phyloP scores from a whole-genome alignment of 2,329 filamentous ascomycete genomes.

The Trichoderma brevicompactum region DNA sequence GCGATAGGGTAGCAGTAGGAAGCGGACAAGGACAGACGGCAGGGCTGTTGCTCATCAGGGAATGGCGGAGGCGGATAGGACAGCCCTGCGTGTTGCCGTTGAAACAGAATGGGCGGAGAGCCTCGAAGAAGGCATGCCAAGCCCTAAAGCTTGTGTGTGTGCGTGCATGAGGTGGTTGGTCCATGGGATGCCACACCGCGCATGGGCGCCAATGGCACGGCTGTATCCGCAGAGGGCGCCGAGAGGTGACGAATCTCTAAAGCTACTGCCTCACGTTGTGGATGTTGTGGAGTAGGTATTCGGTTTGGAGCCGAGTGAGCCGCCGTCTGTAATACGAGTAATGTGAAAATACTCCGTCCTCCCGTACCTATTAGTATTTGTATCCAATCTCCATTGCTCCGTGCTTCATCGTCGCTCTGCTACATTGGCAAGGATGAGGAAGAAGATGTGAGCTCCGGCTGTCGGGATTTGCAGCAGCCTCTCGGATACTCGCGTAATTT shows the following conservation, averaged over 20 bases:
- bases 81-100: conserved; percentile 37
- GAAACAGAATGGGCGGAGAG: conserved; percentile 12
- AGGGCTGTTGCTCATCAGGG: not conserved
- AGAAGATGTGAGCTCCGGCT: not conserved
- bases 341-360: conserved; percentile 15
- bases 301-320: conserved; percentile 47
- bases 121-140: conserved; percentile 27
- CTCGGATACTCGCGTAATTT: not conserved
- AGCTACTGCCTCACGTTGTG: conserved; percentile 18
- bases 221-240: conserved; percentile 41
- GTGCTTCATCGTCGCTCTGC: conserved; percentile 1
- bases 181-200: conserved; percentile 37
- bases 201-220: conserved; percentile 43
- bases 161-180: conserved; percentile 34
- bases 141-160: conserved; percentile 30
- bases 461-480: conserved; percentile 5
- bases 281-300: conserved; percentile 36
- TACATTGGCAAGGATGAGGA: not conserved
- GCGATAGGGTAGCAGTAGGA: conserved; percentile 26
- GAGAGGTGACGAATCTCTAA: conserved; percentile 40
- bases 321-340: conserved; percentile 35
- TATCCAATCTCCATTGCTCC: not conserved
- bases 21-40: not conserved
- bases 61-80: conserved; percentile 15
- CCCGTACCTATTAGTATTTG: conserved; percentile 16